phyloP scores from a whole-genome alignment of 768 basidiomycete species.

The Lactarius pseudohatsudake region DNA sequence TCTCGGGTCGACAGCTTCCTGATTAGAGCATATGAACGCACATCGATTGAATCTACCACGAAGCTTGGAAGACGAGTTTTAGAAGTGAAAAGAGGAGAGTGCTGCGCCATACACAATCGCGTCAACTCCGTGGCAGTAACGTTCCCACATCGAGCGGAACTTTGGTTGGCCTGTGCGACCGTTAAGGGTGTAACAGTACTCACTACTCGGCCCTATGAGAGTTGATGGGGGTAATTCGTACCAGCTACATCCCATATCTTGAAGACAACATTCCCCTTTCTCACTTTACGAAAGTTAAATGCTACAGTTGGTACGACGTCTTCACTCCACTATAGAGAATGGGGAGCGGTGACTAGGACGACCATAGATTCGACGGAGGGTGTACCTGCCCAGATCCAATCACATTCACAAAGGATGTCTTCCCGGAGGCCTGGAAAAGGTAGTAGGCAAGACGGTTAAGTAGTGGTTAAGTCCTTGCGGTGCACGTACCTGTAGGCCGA shows the following conservation, averaged over 20 bases:
- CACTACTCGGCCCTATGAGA: background rate
- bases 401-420: slow-evolving; percentile 93
- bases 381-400: slow-evolving; percentile 79
- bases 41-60: slow-evolving; percentile 90
- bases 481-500: slow-evolving; percentile 74
- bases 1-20: background rate
- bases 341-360: background rate
- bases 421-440: slow-evolving; percentile 75
- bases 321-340: slow-evolving; percentile 73
- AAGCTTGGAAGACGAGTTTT: slow-evolving; percentile 51
- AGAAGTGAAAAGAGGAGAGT: background rate
- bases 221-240: slow-evolving; percentile 36
- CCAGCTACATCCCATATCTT: slow-evolving; percentile 97
- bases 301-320: slow-evolving; percentile 96
- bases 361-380: background rate
- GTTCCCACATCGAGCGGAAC: slow-evolving; percentile 94
- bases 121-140: slow-evolving; percentile 91
- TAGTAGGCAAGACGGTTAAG: slow-evolving; percentile 4
- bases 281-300: slow-evolving; percentile 86
- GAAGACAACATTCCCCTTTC: slow-evolving; percentile 86
- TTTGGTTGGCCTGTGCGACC: slow-evolving; percentile 72
- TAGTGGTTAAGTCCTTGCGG: background rate
- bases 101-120: slow-evolving; percentile 72
- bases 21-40: slow-evolving; percentile 39
- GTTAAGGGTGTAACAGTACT: background rate